A percentile compares a stretch with the other conserved stretches of the same genome.
Evolutionary conservation across 2,329 filamentous ascomycete genomes (phyloP).

Genomic region (Lasiodiplodia theobromae): DNA sequence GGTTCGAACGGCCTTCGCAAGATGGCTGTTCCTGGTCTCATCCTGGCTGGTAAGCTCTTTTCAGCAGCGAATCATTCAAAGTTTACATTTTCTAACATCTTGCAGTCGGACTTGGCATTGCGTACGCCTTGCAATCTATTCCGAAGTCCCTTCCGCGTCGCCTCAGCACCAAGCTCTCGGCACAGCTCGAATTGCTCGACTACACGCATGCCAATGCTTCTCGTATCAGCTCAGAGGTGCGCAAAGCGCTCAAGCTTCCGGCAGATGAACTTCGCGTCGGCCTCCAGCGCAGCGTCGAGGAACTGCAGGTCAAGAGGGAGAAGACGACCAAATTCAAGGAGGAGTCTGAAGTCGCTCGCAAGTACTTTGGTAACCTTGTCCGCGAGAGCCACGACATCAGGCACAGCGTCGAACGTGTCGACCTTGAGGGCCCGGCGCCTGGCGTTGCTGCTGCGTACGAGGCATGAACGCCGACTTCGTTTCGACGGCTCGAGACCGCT

Average conservation of each 20-base stretch:
- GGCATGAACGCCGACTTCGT: neutral
- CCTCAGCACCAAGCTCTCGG: constrained; percentile 82
- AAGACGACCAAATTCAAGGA: constrained; percentile 81
- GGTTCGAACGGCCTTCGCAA: constrained; percentile 81
- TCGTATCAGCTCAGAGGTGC: constrained; percentile 84
- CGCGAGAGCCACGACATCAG: constrained; percentile 63
- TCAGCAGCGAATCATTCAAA: neutral
- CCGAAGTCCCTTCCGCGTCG: constrained; percentile 87
- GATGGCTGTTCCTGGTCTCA: constrained; percentile 79
- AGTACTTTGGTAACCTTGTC: constrained; percentile 89
- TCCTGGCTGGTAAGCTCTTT: constrained; percentile 74
- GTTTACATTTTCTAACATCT: neutral
- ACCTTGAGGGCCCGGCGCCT: constrained; percentile 60
- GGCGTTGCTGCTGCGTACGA: constrained; percentile 47
- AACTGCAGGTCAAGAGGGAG: constrained; percentile 77
- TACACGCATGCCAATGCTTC: constrained; percentile 89
- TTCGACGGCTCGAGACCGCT: neutral
- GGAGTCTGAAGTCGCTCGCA: constrained; percentile 85
- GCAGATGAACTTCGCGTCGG: constrained; percentile 85
- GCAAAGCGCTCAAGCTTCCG: constrained; percentile 86
- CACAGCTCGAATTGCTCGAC: constrained; percentile 81
- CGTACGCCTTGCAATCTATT: constrained; percentile 85
- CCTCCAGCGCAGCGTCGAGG: constrained; percentile 84
- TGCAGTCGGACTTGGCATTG: constrained; percentile 73
- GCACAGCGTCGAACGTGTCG: constrained; percentile 58